Base-by-base conservation (phyloP, 2,329 filamentous ascomycete genomes). In the Stachybotrys chartarum region DNA sequence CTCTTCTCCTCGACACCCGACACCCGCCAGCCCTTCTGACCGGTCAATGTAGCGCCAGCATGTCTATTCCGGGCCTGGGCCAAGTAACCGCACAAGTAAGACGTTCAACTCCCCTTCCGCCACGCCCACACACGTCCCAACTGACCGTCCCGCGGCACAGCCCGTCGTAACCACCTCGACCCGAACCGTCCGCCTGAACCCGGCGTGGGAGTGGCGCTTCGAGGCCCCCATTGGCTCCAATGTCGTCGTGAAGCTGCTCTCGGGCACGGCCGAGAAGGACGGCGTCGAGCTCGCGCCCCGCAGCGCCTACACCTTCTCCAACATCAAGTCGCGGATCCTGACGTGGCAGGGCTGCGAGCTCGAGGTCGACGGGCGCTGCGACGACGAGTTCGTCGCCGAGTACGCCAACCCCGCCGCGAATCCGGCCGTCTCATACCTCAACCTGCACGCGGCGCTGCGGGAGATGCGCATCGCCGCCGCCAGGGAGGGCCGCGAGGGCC, bases 291-390 rank as follows among this genome's bases (percentile, higher is more conserved):
- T 99, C 48, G 91, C 91, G 11, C 80, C 83, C 10, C 88, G 87
- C 55, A 87, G 88, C 53, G 80, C 83, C 10, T 97, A 97, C 75
- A 86, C 80, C 35, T 93, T 99, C 71, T 81, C 82, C 50, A 89
- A 90, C 55, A 83, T 82, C 62, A 95, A 95, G 75, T 88, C 89
- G 56, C 92, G 93, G 58, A 87, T 99, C 65, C 90, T 90, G 70
- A 96, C 92, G 52, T 96, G 91, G 87, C 85, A 93, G 66, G 93
- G 94, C 64, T 97, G 91, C 72, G 85, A 85, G 54, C 75, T 99
- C 58, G 90, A 97, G 70, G 79, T 97, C 57, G 83, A 79, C 48
- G 86, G 86, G 3, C 74, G 75, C 11, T 79, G 80, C 52, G 75
- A 81, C 50, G 70, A 75, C 55, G 78, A 82, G 58, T 74, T 72